Evolutionary conservation across 768 basidiomycete species (phyloP), one percentile per base, ranked within the genome.

Genomic region (Cubamyces sp.): DNA sequence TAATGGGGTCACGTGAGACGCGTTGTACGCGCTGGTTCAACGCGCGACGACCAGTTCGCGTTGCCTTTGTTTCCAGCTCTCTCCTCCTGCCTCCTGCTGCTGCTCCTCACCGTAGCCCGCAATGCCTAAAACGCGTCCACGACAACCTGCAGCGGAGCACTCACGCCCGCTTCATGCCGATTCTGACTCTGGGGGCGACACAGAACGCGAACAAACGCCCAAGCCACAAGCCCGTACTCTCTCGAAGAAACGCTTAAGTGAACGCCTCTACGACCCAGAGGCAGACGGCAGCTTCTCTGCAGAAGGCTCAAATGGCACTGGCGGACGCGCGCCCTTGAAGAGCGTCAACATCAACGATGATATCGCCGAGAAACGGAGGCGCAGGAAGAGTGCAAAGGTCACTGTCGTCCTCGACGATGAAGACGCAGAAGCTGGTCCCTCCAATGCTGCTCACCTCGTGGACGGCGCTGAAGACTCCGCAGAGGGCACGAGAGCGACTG

Each of bases 281-380:
- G 79, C 81, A 57, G 78, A 77, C 52, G 70, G 68, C 41, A 77
- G 76, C 39, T 78, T 79, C 57, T 66, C 68, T 5, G 69, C 72
- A 16, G 69, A 81, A 42, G 47, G 34, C 19, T 2, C 53, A 1
- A 41, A 34, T n/a, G 52, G 52, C 57, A 43, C 49, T 7, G 41
- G 72, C 4, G 74, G 76, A 42, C 71, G 74, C 28, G 63, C 64
- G 11, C 71, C 73, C 12, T 66, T 72, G 48, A 82, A 80, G 69
- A 77, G 74, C 21, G 78, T 79, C 53, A 81, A 76, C 65, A 75
- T 86, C 45, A 96, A 95, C 74, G 93, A 95, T 71, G 94, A 95
- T 75, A 84, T 82, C 3, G 92, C 92, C 0, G 94, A 96, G 79
- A 94, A 93, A 73, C 83, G 93, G 51, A 81, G 87, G 59, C 77